Conservation (phyloP, 2,329 filamentous ascomycete species). For the Xylariomycetidae sp. region DNA sequence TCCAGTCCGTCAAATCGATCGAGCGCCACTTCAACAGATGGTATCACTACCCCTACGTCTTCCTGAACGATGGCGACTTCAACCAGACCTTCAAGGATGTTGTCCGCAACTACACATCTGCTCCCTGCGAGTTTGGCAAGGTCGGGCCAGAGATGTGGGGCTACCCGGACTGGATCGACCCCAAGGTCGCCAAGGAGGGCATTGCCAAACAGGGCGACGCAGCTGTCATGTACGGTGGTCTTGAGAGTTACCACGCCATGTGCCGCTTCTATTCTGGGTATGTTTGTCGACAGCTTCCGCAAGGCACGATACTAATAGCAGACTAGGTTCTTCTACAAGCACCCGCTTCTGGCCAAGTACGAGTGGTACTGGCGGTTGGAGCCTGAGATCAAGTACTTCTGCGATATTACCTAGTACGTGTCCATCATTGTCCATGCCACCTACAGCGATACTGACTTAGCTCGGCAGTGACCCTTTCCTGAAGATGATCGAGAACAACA, state of each 20-base stretch:
- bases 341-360: slow-evolving; percentile 89
- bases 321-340: slow-evolving; percentile 86
- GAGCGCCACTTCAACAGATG: slow-evolving; percentile 98
- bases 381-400: slow-evolving; percentile 99
- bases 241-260: slow-evolving; percentile 99
- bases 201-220: slow-evolving; percentile 94
- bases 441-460: slow-evolving; percentile 12
- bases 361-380: slow-evolving; percentile 99
- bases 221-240: slow-evolving; percentile 98
- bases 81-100: slow-evolving; percentile 88
- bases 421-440: no score
- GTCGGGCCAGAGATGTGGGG: slow-evolving; percentile 91
- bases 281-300: slow-evolving; percentile 30
- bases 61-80: slow-evolving; percentile 96
- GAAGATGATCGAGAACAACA: slow-evolving; percentile 89
- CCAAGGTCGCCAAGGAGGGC: slow-evolving; percentile 88
- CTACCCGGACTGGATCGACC: slow-evolving; percentile 93
- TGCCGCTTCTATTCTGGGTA: slow-evolving; percentile 98
- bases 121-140: slow-evolving; percentile 84
- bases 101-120: slow-evolving; percentile 84
- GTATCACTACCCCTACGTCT: slow-evolving; percentile 98
- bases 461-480: slow-evolving; percentile 77
- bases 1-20: slow-evolving; percentile 95
- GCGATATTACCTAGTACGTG: slow-evolving; percentile 93
- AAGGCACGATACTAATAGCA: no score